Evolutionary conservation across 2,329 filamentous ascomycete genomes (phyloP).

Genomic region (Paecilomyces variotii): DNA sequence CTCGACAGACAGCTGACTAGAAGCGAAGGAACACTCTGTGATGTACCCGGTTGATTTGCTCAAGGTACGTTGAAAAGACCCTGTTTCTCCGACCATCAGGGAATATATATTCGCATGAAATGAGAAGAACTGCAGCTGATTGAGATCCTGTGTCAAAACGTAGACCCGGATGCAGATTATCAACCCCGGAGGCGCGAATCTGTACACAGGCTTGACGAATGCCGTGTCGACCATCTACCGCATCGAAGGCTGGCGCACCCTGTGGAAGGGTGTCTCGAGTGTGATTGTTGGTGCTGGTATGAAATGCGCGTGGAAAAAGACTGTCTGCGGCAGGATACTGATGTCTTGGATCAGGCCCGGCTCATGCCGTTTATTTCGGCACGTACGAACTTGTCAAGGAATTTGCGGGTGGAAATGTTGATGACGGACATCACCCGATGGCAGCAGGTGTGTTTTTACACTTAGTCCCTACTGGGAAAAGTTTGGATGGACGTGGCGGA

Average conservation of each 20-base stretch:
- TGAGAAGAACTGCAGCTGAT: slow-evolving; percentile 2
- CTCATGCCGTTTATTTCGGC: slow-evolving; percentile 96
- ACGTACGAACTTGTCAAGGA: slow-evolving; percentile 98
- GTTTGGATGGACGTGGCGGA: neutral
- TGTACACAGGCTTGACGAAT: slow-evolving; percentile 85
- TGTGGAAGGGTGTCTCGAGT: slow-evolving; percentile 96
- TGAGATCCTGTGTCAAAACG: slow-evolving; percentile 1
- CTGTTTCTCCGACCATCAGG: neutral
- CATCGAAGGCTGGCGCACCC: slow-evolving; percentile 77
- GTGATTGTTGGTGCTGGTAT: slow-evolving; percentile 89
- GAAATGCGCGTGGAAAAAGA: slow-evolving; percentile 17
- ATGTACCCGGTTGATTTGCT: slow-evolving; percentile 99
- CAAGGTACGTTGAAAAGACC: slow-evolving; percentile 57
- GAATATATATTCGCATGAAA: neutral
- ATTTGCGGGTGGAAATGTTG: slow-evolving; percentile 83
- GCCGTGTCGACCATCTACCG: slow-evolving; percentile 87
- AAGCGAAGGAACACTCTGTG: slow-evolving; percentile 79
- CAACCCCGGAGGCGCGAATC: slow-evolving; percentile 64
- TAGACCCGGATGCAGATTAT: slow-evolving; percentile 98
- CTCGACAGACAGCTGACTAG: slow-evolving; percentile 13
- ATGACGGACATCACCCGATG: slow-evolving; percentile 76
- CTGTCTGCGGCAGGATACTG: slow-evolving; percentile 8
- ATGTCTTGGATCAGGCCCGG: slow-evolving; percentile 59
- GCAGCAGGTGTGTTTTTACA: slow-evolving; percentile 65
- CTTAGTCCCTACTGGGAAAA: neutral